Evolutionary conservation across 371 early-diverging fungal genomes (phyloP).

Genomic region (Rhizomucor miehei): DNA sequence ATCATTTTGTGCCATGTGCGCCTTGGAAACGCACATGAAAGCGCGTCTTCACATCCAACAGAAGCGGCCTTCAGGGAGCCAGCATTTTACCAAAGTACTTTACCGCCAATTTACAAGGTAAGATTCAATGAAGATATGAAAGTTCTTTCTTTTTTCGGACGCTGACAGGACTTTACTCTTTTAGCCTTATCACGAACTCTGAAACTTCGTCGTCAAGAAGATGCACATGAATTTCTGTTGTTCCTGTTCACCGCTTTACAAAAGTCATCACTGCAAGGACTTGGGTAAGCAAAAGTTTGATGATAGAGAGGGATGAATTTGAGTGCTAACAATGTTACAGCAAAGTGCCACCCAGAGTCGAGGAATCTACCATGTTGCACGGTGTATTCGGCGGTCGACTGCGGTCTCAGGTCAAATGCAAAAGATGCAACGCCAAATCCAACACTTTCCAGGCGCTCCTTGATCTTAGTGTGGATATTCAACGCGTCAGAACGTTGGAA

Average conservation of each 20-base stretch:
- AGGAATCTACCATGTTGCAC: slow-evolving; percentile 74
- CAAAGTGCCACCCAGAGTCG: slow-evolving; percentile 65
- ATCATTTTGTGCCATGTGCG: slow-evolving; percentile 63
- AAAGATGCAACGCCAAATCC: slow-evolving; percentile 69
- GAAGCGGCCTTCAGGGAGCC: slow-evolving; percentile 31
- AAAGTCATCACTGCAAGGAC: slow-evolving; percentile 19
- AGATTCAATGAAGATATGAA: slow-evolving; percentile 7
- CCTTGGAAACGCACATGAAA: slow-evolving; percentile 54
- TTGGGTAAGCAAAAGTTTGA: slow-evolving; percentile 19
- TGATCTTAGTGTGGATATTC: slow-evolving; percentile 80
- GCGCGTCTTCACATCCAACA: slow-evolving; percentile 40
- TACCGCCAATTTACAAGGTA: slow-evolving; percentile 66
- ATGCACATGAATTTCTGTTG: slow-evolving; percentile 87
- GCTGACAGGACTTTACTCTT: neutral
- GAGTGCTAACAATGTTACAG: slow-evolving; percentile 19
- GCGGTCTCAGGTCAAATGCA: slow-evolving; percentile 76
- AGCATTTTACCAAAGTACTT: slow-evolving; percentile 71
- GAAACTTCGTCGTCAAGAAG: slow-evolving; percentile 83
- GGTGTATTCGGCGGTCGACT: slow-evolving; percentile 84
- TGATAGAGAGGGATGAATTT: slow-evolving; percentile 11
- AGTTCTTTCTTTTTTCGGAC: neutral
- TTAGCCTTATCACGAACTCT: slow-evolving; percentile 72
- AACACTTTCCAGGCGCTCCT: slow-evolving; percentile 74
- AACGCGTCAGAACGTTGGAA: slow-evolving; percentile 54
- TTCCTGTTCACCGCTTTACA: slow-evolving; percentile 64